A percentile compares a stretch with the other conserved stretches of the same genome.
Conservation (phyloP, 139 green algal species). For the Chlorella sp. region DNA sequence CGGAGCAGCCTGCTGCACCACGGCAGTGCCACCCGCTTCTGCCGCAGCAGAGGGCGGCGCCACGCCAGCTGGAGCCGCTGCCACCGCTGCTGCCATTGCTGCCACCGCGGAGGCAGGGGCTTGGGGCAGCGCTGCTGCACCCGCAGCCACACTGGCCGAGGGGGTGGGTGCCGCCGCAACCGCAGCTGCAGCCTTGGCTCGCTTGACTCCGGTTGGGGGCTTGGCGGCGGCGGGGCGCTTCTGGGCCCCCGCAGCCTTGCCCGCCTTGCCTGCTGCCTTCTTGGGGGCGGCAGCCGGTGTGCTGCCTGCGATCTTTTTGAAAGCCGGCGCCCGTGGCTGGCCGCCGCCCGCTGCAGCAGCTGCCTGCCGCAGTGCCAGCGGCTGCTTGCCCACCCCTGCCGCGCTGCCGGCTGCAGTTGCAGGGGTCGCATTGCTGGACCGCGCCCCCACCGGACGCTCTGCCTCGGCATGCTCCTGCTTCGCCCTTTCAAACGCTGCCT, state of each 20-base stretch:
- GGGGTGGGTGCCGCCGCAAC: no score
- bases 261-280: neutral
- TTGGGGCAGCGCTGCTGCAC: no score
- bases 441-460: neutral
- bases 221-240: neutral
- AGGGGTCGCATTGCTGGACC: neutral
- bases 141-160: no score
- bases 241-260: neutral
- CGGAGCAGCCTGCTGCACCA: neutral
- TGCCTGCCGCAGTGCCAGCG: neutral
- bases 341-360: neutral
- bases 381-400: neutral
- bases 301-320: slow-evolving; percentile 18
- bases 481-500: neutral
- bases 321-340: neutral
- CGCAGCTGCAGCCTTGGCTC: neutral
- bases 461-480: slow-evolving; percentile 4
- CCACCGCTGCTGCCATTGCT: neutral
- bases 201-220: neutral
- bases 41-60: no score
- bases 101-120: no score
- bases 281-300: neutral
- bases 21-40: neutral
- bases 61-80: neutral
- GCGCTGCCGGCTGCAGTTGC: no score